Evolutionary conservation across 371 early-diverging fungal species (phyloP).

Genomic region (Amoeboaphelidium protococcarum): DNA sequence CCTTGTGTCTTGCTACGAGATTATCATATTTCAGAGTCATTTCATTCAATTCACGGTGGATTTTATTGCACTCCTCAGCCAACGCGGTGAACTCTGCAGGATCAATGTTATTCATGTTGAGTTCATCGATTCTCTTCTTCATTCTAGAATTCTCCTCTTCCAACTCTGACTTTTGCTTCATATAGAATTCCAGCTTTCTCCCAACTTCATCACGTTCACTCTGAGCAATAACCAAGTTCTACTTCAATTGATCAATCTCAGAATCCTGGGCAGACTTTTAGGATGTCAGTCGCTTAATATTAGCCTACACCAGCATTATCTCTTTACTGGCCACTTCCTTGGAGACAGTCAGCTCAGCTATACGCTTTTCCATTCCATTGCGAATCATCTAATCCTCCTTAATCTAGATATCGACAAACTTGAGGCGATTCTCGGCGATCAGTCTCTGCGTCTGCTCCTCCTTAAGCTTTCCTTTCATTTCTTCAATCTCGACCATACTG

Average conservation of each 20-base stretch:
- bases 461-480: neutral
- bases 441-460: too few relatives aligned
- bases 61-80: neutral
- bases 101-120: slow-evolving; percentile 7
- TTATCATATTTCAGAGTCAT: neutral
- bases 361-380: too few relatives aligned
- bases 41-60: neutral
- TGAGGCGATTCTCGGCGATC: too few relatives aligned
- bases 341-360: too few relatives aligned
- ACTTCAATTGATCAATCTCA: neutral
- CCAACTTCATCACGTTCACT: slow-evolving; percentile 4
- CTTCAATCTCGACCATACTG: neutral
- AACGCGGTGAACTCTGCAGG: slow-evolving; percentile 2
- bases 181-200: slow-evolving; percentile 7
- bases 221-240: neutral
- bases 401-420: too few relatives aligned
- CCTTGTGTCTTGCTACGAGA: neutral
- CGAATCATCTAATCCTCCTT: too few relatives aligned
- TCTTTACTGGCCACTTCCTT: too few relatives aligned
- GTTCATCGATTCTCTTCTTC: slow-evolving; percentile 1
- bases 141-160: slow-evolving; percentile 9
- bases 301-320: neutral
- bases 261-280: neutral
- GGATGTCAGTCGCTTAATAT: neutral
- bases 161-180: slow-evolving; percentile 8